Evolutionary conservation across 495 filamentous ascomycete genomes (phyloP).

Genomic region (Baudoinia panamericana): DNA sequence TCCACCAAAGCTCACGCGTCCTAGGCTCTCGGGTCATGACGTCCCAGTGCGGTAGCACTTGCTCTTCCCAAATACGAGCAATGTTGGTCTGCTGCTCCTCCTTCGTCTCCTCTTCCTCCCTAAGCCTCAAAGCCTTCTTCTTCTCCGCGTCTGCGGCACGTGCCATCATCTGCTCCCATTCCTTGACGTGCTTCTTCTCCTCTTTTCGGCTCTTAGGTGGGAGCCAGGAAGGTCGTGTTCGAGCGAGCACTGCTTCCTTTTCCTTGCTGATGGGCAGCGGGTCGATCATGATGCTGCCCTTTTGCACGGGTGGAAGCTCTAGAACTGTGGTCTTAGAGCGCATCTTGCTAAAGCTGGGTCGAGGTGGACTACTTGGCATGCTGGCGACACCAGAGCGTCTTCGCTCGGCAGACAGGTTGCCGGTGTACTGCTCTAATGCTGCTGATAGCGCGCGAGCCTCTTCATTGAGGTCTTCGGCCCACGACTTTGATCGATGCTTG

Average conservation of each 20-base stretch:
- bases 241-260: constrained; percentile 81
- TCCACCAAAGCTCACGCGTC: constrained; percentile 89
- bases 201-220: constrained; percentile 89
- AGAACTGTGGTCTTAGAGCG: constrained; percentile 42
- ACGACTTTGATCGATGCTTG: constrained; percentile 60
- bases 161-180: constrained; percentile 91
- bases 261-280: constrained; percentile 90
- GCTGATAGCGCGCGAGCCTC: constrained; percentile 84
- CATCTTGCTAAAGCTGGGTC: constrained; percentile 29
- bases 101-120: constrained; percentile 43
- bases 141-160: constrained; percentile 53
- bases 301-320: constrained; percentile 70
- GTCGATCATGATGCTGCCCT: constrained; percentile 90
- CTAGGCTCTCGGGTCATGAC: constrained; percentile 55
- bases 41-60: constrained; percentile 79
- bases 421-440: constrained; percentile 74
- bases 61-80: constrained; percentile 72
- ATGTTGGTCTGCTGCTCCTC: constrained; percentile 52
- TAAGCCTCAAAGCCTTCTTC: constrained; percentile 37
- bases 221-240: constrained; percentile 88
- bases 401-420: constrained; percentile 30
- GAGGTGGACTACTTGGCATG: constrained; percentile 25
- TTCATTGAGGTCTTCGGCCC: constrained; percentile 64
- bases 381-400: constrained; percentile 19
- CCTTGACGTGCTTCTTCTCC: constrained; percentile 77